Base-by-base conservation (phyloP, 1,284 basidiomycete species). In the Trametes hirsuta region DNA sequence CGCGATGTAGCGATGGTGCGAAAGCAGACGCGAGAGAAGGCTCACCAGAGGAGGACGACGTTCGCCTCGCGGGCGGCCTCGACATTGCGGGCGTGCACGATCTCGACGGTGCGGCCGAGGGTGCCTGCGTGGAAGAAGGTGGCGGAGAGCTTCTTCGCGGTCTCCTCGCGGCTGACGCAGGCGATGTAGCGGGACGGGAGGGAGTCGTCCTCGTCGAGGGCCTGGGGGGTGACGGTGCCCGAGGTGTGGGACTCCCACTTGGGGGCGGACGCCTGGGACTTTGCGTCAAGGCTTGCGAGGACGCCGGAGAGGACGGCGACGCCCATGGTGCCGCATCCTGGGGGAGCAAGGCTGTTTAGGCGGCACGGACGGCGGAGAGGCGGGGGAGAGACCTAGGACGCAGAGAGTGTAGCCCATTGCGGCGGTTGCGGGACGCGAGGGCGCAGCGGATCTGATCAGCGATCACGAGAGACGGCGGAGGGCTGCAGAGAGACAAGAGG, bases 241-340 rank as follows among this genome's bases (percentile, higher is more conserved):
- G 90, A 86, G 0, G 90, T 92, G 73, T 94, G 91, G 11, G 89
- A 89, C 74, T 92, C 90, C 91, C 90, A 92, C 74, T 89, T 89
- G 40, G 67, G 66, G 51, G 66, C 69, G 40, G 62, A 74, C 54
- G 48, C 30, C 30, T 30, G 71, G 71, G 58, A 79, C 68, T 67
- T 78, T 79, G 80, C 74, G 63, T 88, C 81, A 48, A 93, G 82
- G 72, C 90, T 89, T 63, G 88, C 84, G 49, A 96, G 78, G 42
- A 97, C 88, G 55, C 95, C 97, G 34, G 96, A 97, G 48, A 97
- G 85, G 73, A 99, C 86, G 61, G 97, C 95, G 66, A 98, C 80
- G 58, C 97, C 97, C 97, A 99, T 99, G 6, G 97, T 99, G 59
- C 97, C 97, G 77, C 97, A 99, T 83, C 95, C 95, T 94, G 71